Conservation (phyloP, 2,329 filamentous ascomycete species). For the Fusarium pseudocircinatum region DNA sequence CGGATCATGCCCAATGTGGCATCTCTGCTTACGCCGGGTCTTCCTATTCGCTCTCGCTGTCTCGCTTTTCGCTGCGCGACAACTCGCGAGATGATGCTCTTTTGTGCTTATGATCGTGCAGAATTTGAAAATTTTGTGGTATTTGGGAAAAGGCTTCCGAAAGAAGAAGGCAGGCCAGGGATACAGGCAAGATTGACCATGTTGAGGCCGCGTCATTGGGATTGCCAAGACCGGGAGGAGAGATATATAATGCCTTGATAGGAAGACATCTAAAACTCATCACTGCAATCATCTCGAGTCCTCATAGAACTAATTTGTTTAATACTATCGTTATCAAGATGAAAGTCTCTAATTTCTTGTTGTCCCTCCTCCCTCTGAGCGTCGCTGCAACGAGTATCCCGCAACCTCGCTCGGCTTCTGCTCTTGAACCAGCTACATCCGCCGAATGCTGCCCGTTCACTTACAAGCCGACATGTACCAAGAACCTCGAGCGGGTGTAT, state of each 20-base stretch:
- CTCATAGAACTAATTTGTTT: rapidly evolving
- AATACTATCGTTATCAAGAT: rapidly evolving
- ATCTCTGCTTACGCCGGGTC: neutral
- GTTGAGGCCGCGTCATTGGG: neutral
- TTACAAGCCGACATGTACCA: slow-evolving; percentile 1
- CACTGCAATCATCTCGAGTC: rapidly evolving
- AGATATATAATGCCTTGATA: neutral
- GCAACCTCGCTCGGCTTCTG: neutral
- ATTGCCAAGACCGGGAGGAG: neutral
- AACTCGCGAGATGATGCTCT: neutral
- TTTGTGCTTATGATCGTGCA: neutral
- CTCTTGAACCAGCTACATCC: neutral
- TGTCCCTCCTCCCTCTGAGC: neutral
- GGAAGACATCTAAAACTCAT: rapidly evolving
- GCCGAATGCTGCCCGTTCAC: slow-evolving; percentile 8
- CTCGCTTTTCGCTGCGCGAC: slow-evolving; percentile 4
- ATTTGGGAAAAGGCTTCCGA: neutral
- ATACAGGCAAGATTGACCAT: neutral
- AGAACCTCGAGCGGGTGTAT: slow-evolving; percentile 2
- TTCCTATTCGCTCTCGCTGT: neutral
- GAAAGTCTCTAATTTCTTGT: neutral
- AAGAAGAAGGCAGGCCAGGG: neutral
- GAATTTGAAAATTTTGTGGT: rapidly evolving
- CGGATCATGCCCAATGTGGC: neutral
- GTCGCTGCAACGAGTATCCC: neutral